Evolutionary conservation across 805 yeast genomes (phyloP), one percentile per base, ranked within the genome.

Genomic region (Kodamaea laetipori): DNA sequence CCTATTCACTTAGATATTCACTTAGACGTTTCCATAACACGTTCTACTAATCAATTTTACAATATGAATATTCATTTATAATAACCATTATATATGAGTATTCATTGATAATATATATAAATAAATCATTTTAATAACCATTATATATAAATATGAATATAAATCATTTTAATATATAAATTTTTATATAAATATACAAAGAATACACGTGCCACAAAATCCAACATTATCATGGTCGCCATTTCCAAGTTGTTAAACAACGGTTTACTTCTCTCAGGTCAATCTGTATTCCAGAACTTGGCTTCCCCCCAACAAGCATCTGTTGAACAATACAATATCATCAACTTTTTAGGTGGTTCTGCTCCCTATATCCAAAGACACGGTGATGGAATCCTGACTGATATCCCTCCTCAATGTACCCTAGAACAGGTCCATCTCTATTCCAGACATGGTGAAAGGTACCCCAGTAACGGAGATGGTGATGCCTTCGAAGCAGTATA

Each of bases 391-490:
- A 58, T 58, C 19, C 50, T 54, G n/a, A 50, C 63, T 15, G 61
- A 51, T 27, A 49, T 58, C 18, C 63, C 63, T 45, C 66, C 60
- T 6, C 67, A 67, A 35, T 82, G 86, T 60, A 54, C 61, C 4
- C 67, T 82, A 43, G 78, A 78, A 52, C 92, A 85, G 60, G 87
- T 84, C 7, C 89, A 84, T 51, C 63, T 85, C 16, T 64, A 84
- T 40, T 80, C 82, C 52, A 76, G 96, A 56, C 95, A 88, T 56
- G 95, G 92, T 15, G 94, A 86, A 60, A 69, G 95, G 50, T 85
- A 71, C 55, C 71, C 74, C 6, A 58, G 70, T n/a, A 54, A 50
- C 24, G 46, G 58, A 19, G 53, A 47, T 21, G 73, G 73, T 6
- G 54, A 51, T 32, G 17, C 33, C 7, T 57, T 58, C 30, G 66